A percentile compares a stretch with the other conserved stretches of the same genome.
phyloP scores from a whole-genome alignment of 306 rosid species.

The Sechiopsis laciniata region DNA sequence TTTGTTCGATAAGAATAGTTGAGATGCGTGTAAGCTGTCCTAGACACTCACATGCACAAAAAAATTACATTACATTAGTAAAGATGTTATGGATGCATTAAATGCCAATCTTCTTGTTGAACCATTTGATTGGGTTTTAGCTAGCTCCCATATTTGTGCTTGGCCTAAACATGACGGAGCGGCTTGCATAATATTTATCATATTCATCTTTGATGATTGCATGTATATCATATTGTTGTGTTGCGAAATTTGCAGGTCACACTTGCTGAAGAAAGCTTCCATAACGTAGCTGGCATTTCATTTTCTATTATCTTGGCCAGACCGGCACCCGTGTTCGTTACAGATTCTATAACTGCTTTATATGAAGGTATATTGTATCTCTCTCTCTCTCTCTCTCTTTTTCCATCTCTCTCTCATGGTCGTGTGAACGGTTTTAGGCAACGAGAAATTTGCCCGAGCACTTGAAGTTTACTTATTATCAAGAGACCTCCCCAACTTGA shows the following conservation, averaged over 20 bases:
- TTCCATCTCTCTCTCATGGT: neutral
- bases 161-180: neutral
- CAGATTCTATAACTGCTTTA: constrained; percentile 36
- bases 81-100: neutral
- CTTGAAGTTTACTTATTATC: constrained; percentile 57
- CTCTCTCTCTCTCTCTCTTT: constrained; percentile 6
- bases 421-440: constrained; percentile 42
- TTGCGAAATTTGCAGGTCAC: constrained; percentile 44
- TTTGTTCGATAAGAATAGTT: too few species aligned
- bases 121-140: neutral
- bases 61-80: too few species aligned
- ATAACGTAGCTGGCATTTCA: constrained; percentile 66
- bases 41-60: too few species aligned
- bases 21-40: too few species aligned
- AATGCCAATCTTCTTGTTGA: neutral
- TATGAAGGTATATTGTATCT: constrained; percentile 35
- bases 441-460: constrained; percentile 36
- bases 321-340: constrained; percentile 50
- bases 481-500: constrained; percentile 65
- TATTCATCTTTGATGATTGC: constrained; percentile 2
- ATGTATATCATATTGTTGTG: neutral
- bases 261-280: constrained; percentile 73
- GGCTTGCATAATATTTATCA: neutral
- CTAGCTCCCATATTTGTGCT: neutral
- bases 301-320: constrained; percentile 65